Evolutionary conservation across 2,329 filamentous ascomycete genomes (phyloP), one percentile per base, ranked within the genome.

Genomic region (Sporothrix variecibatus): DNA sequence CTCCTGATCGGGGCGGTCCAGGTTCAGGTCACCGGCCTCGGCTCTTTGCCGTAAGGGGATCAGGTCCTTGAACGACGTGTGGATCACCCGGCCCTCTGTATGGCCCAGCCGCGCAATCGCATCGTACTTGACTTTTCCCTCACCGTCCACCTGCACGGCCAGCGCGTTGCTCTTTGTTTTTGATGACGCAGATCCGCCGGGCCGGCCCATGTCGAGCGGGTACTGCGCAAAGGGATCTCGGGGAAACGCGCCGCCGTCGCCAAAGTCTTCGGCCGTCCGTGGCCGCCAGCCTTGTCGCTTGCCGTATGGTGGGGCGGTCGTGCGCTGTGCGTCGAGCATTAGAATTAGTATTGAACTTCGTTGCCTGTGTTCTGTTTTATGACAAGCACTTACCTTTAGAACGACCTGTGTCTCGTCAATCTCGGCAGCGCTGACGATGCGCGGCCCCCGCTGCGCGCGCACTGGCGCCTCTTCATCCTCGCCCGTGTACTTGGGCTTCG

Each of bases 121-220:
- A 82, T 97, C 94, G 85, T 98, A 99, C 83, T 97, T 97, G 76
- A 98, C 93, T 81, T 97, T 97, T 62, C 96, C 96, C 77, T 97
- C 92, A 0, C 88, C 90, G 80, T 98, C 94, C 49, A 98, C 94
- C 81, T 97, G 93, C 43, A 98, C 88, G n/a, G 94, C 92, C 67
- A 99, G 88, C 73, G 96, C 95, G 84, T 97, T 98, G 77, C 91
- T 96, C 65, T 87, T 89, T 43, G 86, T 87, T 12, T 56, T 46
- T 7, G 53, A 26, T 8, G 17, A 8, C 9, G 89, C 85, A 2
- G 83, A 79, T 7, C 89, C 86, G 1, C 84, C 80, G 83, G 97
- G 97, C 79, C 92, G 90, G 74, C 95, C 95, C 94, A 98, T 98
- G 75, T 97, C 94, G 70, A 97, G 89, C 12, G 96, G 96, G 81